Conservation (phyloP, 495 filamentous ascomycete genomes). For the Aspergillus wentii region DNA sequence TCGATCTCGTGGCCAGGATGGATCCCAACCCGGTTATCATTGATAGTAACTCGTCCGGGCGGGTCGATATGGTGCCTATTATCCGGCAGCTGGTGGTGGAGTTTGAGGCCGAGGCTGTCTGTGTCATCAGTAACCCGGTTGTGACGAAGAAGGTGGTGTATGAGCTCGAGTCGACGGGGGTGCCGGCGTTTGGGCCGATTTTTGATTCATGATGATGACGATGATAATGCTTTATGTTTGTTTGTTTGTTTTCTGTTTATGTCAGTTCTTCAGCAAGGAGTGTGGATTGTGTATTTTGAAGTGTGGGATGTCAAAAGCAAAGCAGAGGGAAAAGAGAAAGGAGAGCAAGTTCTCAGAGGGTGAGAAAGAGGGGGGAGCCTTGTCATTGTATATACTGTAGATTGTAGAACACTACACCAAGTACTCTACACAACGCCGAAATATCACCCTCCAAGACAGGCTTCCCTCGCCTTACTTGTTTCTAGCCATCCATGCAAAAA, state of each 20-base stretch:
- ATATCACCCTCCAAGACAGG: too few relatives aligned
- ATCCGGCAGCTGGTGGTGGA: constrained; percentile 53
- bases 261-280: too few relatives aligned
- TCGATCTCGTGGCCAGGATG: constrained; percentile 44
- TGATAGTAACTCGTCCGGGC: constrained; percentile 45
- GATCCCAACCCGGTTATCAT: constrained; percentile 52
- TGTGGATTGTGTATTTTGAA: too few relatives aligned
- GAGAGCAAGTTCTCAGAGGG: too few relatives aligned
- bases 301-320: too few relatives aligned
- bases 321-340: constrained; percentile 2
- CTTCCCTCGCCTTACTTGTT: too few relatives aligned
- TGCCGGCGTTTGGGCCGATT: constrained; percentile 73
- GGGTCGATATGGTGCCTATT: constrained; percentile 52
- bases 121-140: constrained; percentile 71
- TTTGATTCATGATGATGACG: constrained; percentile 61
- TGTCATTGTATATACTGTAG: too few relatives aligned
- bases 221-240: background rate
- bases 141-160: constrained; percentile 69
- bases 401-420: too few relatives aligned
- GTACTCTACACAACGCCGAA: too few relatives aligned
- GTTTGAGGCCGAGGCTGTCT: constrained; percentile 64
- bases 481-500: too few relatives aligned
- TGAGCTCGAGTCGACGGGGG: constrained; percentile 62
- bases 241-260: constrained; percentile 5
- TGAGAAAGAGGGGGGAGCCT: too few relatives aligned